Conservation (phyloP, 2,329 filamentous ascomycete species). For the Juglanconis juglandina region DNA sequence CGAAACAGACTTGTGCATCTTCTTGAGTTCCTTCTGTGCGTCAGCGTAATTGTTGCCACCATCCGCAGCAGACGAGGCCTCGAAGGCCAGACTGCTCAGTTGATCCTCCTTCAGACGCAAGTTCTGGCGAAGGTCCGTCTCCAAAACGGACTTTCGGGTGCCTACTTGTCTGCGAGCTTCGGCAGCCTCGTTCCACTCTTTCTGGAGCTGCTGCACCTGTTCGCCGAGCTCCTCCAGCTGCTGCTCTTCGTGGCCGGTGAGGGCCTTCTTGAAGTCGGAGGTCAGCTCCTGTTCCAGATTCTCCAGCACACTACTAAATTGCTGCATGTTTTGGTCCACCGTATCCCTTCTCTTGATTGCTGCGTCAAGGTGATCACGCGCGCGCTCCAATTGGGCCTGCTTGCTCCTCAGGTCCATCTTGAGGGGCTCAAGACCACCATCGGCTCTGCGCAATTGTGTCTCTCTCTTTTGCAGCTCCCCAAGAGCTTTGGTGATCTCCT, state of each 20-base stretch:
- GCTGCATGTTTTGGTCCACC: conserved; percentile 71
- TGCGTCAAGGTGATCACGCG: conserved; percentile 69
- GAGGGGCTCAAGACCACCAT: conserved; percentile 78
- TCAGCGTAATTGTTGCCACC: conserved; percentile 70
- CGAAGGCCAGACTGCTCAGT: conserved; percentile 72
- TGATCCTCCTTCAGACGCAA: conserved; percentile 84
- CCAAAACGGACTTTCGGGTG: conserved; percentile 74
- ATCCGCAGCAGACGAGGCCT: conserved; percentile 52
- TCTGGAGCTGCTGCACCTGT: conserved; percentile 69
- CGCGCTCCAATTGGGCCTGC: conserved; percentile 69
- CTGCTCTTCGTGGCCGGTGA: conserved; percentile 77
- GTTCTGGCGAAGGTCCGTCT: conserved; percentile 86
- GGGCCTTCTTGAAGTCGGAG: conserved; percentile 87
- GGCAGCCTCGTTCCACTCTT: conserved; percentile 72
- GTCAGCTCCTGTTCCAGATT: conserved; percentile 77
- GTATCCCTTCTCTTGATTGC: conserved; percentile 63
- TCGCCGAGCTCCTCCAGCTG: conserved; percentile 70
- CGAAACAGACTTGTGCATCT: conserved; percentile 65
- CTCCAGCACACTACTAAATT: conserved; percentile 69
- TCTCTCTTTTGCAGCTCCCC: conserved; percentile 59
- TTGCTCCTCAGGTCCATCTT: conserved; percentile 73
- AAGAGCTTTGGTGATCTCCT: conserved; percentile 83
- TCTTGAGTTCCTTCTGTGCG: conserved; percentile 76
- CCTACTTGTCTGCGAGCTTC: conserved; percentile 73
- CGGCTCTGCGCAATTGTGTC: conserved; percentile 56